Conservation (phyloP, 2,329 filamentous ascomycete genomes). For the Aspergillus sp. region DNA sequence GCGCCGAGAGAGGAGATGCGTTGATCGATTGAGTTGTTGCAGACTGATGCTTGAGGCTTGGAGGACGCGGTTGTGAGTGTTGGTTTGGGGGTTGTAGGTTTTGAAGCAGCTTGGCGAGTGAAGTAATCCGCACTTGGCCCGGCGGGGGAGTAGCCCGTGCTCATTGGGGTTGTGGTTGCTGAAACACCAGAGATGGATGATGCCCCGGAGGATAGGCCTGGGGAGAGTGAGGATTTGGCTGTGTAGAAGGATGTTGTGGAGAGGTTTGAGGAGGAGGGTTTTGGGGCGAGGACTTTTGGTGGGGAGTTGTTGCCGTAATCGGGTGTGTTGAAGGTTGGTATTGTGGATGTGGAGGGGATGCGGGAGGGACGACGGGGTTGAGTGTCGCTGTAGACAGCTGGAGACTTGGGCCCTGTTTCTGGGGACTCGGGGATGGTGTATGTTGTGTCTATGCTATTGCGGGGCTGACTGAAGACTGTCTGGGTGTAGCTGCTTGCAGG, state of each 20-base stretch:
- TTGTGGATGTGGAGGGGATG: too few species aligned
- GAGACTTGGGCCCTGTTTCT: constrained; percentile 27
- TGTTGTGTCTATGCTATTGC: constrained; percentile 26
- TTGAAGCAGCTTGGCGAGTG: constrained; percentile 10
- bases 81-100: not conserved
- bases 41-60: constrained; percentile 29
- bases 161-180: not conserved
- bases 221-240: not conserved
- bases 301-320: too few species aligned
- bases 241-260: not conserved
- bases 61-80: not conserved
- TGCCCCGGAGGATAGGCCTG: not conserved
- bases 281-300: too few species aligned
- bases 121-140: constrained; percentile 36
- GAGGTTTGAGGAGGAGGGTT: constrained; percentile 7
- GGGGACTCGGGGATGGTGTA: constrained; percentile 10
- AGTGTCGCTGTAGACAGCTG: constrained; percentile 19
- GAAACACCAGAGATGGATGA: too few species aligned
- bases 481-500: constrained; percentile 9
- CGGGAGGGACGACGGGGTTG: too few species aligned
- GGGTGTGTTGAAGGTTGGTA: too few species aligned
- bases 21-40: not conserved
- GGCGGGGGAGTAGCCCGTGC: not conserved
- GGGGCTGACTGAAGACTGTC: constrained; percentile 9
- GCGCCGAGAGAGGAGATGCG: not conserved